Percentiles rank a stretch among this genome's conserved stretches.
Evolutionary conservation across 2,329 filamentous ascomycete genomes (phyloP).

Genomic region (Aspergillus carbonarius): DNA sequence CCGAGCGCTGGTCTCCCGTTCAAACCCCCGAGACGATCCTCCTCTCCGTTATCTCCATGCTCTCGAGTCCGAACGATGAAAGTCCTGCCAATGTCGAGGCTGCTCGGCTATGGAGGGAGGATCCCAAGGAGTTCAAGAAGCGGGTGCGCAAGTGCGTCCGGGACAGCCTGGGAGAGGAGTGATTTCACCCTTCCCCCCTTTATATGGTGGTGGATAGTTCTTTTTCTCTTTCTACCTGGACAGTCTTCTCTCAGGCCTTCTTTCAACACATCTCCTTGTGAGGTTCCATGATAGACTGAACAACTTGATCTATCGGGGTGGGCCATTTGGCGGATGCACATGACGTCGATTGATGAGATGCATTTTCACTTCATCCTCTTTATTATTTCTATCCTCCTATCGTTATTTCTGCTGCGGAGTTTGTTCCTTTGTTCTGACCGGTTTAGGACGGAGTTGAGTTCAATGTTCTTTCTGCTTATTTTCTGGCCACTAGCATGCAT

Average conservation of each 20-base stretch:
- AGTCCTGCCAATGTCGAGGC: constrained; percentile 94
- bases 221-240: neutral
- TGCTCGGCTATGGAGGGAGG: constrained; percentile 81
- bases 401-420: neutral
- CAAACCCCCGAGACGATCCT: constrained; percentile 95
- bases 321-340: neutral
- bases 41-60: constrained; percentile 85
- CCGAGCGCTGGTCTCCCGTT: constrained; percentile 91
- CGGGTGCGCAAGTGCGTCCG: constrained; percentile 75
- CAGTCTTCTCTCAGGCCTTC: neutral
- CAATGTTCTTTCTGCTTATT: neutral
- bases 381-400: too few species aligned
- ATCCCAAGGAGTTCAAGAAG: constrained; percentile 74
- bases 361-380: neutral
- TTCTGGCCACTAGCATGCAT: neutral
- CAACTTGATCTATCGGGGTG: neutral
- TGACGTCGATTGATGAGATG: neutral
- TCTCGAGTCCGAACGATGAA: constrained; percentile 91
- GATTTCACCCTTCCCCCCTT: constrained; percentile 13
- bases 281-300: neutral
- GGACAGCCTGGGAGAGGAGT: constrained; percentile 75
- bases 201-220: neutral
- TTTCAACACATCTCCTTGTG: neutral
- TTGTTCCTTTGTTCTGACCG: neutral
- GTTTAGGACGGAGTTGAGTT: neutral